Evolutionary conservation across 345 rosid species (phyloP).

Genomic region (thale cress (Arabidopsis thaliana)): DNA sequence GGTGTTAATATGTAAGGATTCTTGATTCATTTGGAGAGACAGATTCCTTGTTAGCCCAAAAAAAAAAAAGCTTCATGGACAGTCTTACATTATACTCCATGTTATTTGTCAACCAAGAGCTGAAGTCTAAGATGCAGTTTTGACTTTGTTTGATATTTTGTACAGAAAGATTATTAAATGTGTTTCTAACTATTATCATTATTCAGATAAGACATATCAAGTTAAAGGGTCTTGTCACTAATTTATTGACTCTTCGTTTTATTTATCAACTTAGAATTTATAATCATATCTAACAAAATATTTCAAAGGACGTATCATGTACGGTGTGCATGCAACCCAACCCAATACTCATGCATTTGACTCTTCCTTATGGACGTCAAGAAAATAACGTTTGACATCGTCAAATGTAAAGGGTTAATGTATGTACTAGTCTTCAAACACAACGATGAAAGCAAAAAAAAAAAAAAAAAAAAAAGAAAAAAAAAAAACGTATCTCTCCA

Average conservation of each 20-base stretch:
- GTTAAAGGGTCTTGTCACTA: slow-evolving; percentile 2
- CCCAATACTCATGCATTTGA: slow-evolving; percentile 27
- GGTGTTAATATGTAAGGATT: slow-evolving; percentile 2
- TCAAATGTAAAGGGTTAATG: not conserved
- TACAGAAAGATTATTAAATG: not conserved
- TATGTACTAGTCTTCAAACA: not conserved
- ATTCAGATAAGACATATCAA: not conserved
- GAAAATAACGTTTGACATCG: not conserved
- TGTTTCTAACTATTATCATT: not conserved
- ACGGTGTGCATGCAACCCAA: slow-evolving; percentile 24
- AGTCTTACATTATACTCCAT: slow-evolving; percentile 14
- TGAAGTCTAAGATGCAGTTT: slow-evolving; percentile 14
- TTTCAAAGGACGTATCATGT: slow-evolving; percentile 24
- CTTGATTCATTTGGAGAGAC: slow-evolving; percentile 40
- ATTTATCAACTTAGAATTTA: not conserved
- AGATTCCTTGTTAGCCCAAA: slow-evolving; percentile 18
- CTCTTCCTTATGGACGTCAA: slow-evolving; percentile 17
- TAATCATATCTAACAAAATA: not conserved
- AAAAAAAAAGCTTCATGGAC: not conserved
- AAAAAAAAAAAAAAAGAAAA: not conserved
- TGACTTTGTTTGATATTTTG: not conserved
- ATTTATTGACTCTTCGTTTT: not conserved
- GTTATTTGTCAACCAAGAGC: slow-evolving; percentile 7
- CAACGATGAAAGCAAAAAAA: not conserved
- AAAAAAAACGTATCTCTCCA: not conserved